Percentiles rank a stretch among this genome's conserved stretches.
phyloP scores from a whole-genome alignment of 2,329 filamentous ascomycete genomes.

The Chaetomiaceae sp. region DNA sequence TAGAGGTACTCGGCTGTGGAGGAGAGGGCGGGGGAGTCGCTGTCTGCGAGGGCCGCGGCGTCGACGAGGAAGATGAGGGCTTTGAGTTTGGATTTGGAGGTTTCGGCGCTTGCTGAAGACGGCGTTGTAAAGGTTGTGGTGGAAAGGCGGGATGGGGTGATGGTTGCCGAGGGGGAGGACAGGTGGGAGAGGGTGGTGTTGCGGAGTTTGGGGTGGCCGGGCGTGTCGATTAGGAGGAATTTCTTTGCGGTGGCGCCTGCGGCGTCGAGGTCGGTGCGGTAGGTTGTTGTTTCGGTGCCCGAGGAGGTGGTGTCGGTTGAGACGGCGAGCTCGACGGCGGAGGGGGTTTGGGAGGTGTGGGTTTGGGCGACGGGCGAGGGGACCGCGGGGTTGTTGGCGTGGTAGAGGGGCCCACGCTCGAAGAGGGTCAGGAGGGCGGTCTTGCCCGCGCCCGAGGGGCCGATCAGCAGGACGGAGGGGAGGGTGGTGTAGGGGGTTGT shows the following conservation, averaged over 20 bases:
- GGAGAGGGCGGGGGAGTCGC: constrained; percentile 56
- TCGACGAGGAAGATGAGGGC: constrained; percentile 89
- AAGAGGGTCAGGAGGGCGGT: constrained; percentile 78
- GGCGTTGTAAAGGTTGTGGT: background rate
- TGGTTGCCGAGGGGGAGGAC: constrained; percentile 9
- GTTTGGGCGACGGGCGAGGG: constrained; percentile 37
- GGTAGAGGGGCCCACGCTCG: constrained; percentile 45
- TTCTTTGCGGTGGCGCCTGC: constrained; percentile 56
- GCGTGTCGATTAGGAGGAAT: constrained; percentile 81
- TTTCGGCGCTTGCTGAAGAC: constrained; percentile 9
- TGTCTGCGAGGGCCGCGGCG: constrained; percentile 61
- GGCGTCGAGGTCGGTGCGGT: constrained; percentile 53
- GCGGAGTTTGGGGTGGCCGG: constrained; percentile 92
- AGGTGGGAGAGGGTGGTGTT: constrained; percentile 58
- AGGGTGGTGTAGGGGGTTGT: constrained; percentile 61
- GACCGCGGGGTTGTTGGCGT: constrained; percentile 11
- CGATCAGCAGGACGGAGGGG: constrained; percentile 75
- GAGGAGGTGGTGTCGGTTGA: constrained; percentile 42
- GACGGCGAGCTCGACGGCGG: constrained; percentile 52
- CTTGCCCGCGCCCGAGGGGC: constrained; percentile 80
- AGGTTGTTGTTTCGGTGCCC: constrained; percentile 42
- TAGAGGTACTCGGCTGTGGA: constrained; percentile 82
- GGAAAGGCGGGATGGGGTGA: constrained; percentile 1
- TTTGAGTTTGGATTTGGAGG: constrained; percentile 47
- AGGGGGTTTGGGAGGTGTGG: constrained; percentile 51